Evolutionary conservation across 2,329 filamentous ascomycete species (phyloP).

Genomic region (Aspergillus sclerotialis): DNA sequence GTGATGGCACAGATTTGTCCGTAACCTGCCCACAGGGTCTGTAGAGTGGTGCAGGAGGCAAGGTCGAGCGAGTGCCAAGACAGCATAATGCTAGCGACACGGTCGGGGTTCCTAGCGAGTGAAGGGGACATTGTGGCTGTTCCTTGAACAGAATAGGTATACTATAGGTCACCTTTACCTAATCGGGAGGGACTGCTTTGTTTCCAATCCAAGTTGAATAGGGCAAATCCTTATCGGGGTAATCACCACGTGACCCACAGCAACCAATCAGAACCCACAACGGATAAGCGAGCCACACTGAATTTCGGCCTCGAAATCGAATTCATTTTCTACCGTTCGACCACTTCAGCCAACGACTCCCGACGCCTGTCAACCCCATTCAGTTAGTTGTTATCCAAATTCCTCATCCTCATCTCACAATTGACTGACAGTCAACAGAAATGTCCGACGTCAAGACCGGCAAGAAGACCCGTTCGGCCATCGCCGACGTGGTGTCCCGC

Average conservation of each 20-base stretch:
- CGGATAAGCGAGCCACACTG: conserved; percentile 33
- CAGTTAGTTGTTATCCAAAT: conserved; percentile 22
- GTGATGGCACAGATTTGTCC: conserved; percentile 50
- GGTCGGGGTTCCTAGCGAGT: too few species aligned
- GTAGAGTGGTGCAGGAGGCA: conserved; percentile 24
- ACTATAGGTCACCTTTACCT: too few species aligned
- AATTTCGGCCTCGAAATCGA: conserved; percentile 25
- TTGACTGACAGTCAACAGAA: conserved; percentile 39
- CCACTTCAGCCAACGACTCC: conserved; percentile 32
- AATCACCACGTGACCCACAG: conserved; percentile 3
- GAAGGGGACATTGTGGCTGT: too few species aligned
- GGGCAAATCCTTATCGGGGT: too few species aligned
- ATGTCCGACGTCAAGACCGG: conserved; percentile 62
- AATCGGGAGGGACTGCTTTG: too few species aligned
- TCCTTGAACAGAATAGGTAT: too few species aligned
- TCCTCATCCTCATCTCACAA: too few species aligned
- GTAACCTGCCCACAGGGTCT: conserved; percentile 44
- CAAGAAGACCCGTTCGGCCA: conserved; percentile 83
- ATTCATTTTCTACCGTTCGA: conserved; percentile 24
- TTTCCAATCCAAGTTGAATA: too few species aligned
- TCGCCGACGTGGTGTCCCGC: conserved; percentile 97
- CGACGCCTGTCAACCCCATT: conserved; percentile 26
- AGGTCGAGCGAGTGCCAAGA: conserved; percentile 22
- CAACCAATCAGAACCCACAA: conserved; percentile 21
- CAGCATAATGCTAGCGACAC: conserved; percentile 21